Conservation (phyloP, 345 rosid species). For the Acer campestre region DNA sequence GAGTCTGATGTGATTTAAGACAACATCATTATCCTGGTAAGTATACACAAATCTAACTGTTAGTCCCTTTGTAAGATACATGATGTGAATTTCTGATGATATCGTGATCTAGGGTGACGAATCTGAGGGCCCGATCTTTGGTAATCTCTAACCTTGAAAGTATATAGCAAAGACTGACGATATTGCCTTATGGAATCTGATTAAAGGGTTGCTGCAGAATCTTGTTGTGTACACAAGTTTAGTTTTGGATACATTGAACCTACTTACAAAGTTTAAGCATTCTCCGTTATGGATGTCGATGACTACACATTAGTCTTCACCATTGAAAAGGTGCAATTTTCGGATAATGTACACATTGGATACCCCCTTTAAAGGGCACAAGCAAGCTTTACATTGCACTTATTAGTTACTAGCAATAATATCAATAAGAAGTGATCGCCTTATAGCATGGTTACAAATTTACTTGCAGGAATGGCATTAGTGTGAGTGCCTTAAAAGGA, state of each 20-base stretch:
- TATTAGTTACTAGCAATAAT: too few relatives aligned
- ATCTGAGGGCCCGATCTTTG: conserved; percentile 5
- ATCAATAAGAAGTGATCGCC: too few relatives aligned
- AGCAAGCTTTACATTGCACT: too few relatives aligned
- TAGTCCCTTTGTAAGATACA: neutral
- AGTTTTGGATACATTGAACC: conserved; percentile 4
- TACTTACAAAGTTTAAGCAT: neutral
- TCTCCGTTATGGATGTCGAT: neutral
- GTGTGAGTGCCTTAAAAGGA: too few relatives aligned
- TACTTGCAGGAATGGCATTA: too few relatives aligned
- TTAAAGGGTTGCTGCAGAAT: conserved; percentile 2
- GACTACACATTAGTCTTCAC: too few relatives aligned
- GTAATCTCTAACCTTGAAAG: conserved; percentile 19
- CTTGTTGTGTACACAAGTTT: conserved; percentile 8
- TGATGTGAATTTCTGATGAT: neutral
- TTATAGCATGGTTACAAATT: too few relatives aligned
- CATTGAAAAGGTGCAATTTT: too few relatives aligned
- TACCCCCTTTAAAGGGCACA: too few relatives aligned
- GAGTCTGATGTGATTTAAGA: neutral
- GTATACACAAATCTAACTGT: conserved; percentile 8
- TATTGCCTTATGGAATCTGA: neutral
- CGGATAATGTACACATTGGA: too few relatives aligned
- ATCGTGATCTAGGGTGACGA: conserved; percentile 18
- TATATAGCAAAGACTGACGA: conserved; percentile 25
- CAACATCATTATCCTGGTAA: conserved; percentile 13